Conservation (phyloP, 192 early-diverging fungal species). For the Podila epigama region DNA sequence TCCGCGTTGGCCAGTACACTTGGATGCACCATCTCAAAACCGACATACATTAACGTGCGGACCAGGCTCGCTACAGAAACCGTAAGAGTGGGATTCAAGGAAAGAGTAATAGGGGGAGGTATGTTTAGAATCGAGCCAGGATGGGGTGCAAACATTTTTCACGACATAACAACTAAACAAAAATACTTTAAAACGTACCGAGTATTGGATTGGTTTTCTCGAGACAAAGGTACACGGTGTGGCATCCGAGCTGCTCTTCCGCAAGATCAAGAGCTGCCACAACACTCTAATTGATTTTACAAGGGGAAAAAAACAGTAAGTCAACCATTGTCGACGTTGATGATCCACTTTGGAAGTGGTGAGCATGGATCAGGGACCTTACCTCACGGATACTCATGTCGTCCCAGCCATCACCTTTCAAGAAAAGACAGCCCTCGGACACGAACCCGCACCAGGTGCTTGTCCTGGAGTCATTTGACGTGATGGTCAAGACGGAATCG, state of each 20-base stretch:
- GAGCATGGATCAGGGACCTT: background rate
- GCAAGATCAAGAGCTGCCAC: conserved; percentile 43
- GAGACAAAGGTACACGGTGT: conserved; percentile 29
- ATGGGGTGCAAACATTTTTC: background rate
- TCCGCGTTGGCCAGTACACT: conserved; percentile 22
- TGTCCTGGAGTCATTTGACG: conserved; percentile 39
- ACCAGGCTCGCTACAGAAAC: conserved; percentile 51
- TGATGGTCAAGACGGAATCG: conserved; percentile 35
- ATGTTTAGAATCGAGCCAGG: background rate
- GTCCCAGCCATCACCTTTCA: conserved; percentile 43
- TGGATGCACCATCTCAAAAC: conserved; percentile 65
- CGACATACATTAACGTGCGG: conserved; percentile 67
- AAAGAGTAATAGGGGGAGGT: background rate
- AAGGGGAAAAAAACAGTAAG: background rate
- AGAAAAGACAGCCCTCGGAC: conserved; percentile 19
- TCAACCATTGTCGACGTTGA: background rate
- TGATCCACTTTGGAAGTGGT: background rate
- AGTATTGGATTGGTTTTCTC: conserved; percentile 33
- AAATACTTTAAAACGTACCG: conserved; percentile 4
- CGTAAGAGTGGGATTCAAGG: background rate
- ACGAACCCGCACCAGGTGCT: conserved; percentile 45
- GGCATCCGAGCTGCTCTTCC: conserved; percentile 32
- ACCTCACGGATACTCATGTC: conserved; percentile 49
- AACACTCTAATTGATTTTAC: conserved; percentile 20
- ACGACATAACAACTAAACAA: too few species aligned